A percentile compares a stretch with the other conserved stretches of the same genome.
Evolutionary conservation across 139 green algal genomes (phyloP).

Genomic region (Closterium sp.): DNA sequence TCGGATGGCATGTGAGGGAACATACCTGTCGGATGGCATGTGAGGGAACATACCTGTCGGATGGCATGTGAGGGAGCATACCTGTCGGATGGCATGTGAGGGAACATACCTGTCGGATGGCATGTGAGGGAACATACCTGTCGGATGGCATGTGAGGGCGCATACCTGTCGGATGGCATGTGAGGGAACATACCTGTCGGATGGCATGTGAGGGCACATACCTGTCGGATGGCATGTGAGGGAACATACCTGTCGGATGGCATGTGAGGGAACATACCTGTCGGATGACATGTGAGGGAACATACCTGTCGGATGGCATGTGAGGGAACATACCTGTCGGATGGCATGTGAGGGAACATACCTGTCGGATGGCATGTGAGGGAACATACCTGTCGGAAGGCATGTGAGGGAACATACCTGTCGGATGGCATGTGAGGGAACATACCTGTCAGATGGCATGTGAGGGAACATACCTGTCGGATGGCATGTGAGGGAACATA

Average conservation of each 20-base stretch:
- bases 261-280: slow-evolving; percentile 12
- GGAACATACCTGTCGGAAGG: slow-evolving; percentile 23
- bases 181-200: slow-evolving; percentile 23
- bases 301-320: slow-evolving; percentile 21
- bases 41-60: slow-evolving; percentile 19
- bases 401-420: slow-evolving; percentile 16
- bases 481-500: slow-evolving; percentile 12
- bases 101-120: slow-evolving; percentile 27
- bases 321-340: slow-evolving; percentile 22
- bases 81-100: slow-evolving; percentile 13
- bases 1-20: slow-evolving; percentile 9
- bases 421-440: slow-evolving; percentile 12
- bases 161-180: slow-evolving; percentile 17
- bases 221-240: slow-evolving; percentile 12
- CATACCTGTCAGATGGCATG: slow-evolving; percentile 24
- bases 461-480: neutral
- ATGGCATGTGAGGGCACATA: slow-evolving; percentile 17
- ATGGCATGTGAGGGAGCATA: slow-evolving; percentile 12
- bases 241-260: slow-evolving; percentile 2
- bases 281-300: slow-evolving; percentile 8
- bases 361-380: neutral
- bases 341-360: slow-evolving; percentile 11
- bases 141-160: neutral
- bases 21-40: neutral
- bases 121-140: neutral